These are phyloP conservation scores for Capronia epimyces DNA, from an alignment of 2,329 filamentous ascomycete genomes.

Conservation along the genomic window DNA sequence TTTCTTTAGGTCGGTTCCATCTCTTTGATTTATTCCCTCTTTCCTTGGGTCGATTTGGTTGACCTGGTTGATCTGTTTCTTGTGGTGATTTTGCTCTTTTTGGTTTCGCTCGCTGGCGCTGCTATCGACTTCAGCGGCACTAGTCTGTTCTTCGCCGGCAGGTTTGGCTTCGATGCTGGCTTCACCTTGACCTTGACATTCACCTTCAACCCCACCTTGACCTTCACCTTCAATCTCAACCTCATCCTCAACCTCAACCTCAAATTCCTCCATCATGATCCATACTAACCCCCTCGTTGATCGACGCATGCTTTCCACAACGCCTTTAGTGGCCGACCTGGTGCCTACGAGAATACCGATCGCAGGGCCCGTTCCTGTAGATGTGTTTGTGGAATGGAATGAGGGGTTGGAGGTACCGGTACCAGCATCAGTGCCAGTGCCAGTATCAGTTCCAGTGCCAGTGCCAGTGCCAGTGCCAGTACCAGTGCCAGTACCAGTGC, in stretches of 20 bases:
- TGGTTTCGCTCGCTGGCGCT: too few species aligned
- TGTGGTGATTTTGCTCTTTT: too few species aligned
- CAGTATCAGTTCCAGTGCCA: not conserved
- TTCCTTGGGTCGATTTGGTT: too few species aligned
- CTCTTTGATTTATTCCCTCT: too few species aligned
- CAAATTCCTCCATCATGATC: slow-evolving; percentile 39
- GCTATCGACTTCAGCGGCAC: too few species aligned
- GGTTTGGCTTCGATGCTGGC: too few species aligned
- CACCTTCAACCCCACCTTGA: not conserved
- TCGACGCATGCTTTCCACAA: slow-evolving; percentile 64
- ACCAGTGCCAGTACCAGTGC: not conserved
- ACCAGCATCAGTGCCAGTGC: not conserved
- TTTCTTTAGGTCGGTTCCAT: too few species aligned
- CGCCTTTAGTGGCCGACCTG: slow-evolving; percentile 68
- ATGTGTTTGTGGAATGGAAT: not conserved
- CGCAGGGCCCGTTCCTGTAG: not conserved
- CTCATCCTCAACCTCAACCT: slow-evolving; percentile 30
- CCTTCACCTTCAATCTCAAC: slow-evolving; percentile 6
- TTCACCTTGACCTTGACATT: not conserved
- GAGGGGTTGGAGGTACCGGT: not conserved
- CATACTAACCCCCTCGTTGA: slow-evolving; percentile 68
- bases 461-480: not conserved
- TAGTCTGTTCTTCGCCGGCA: too few species aligned
- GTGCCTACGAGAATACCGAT: slow-evolving; percentile 67
- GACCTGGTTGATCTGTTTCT: too few species aligned